These are phyloP conservation scores for Colletotrichum ledebouriae DNA, from an alignment of 2,329 filamentous ascomycete species.

Conservation along the genomic window DNA sequence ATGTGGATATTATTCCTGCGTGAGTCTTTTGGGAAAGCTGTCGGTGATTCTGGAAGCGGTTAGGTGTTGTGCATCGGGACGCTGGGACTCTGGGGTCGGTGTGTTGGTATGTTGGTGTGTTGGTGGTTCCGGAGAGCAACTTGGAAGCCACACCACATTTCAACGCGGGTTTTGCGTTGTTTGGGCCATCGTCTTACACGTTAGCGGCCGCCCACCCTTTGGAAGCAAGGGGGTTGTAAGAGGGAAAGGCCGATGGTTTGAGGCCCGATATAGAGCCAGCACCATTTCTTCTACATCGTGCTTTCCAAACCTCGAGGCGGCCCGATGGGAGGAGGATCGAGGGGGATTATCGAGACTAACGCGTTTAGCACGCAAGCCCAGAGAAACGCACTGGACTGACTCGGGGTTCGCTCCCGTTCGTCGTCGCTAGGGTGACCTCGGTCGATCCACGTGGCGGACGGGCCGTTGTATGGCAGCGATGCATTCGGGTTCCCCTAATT, in stretches of 20 bases:
- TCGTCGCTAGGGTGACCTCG: neutral
- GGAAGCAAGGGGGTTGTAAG: too few relatives aligned
- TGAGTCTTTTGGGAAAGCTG: neutral
- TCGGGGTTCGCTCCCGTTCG: conserved; percentile 7
- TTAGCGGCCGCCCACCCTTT: too few relatives aligned
- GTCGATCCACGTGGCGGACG: conserved; percentile 15
- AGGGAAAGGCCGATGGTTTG: neutral
- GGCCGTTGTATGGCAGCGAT: conserved; percentile 18
- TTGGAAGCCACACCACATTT: too few relatives aligned
- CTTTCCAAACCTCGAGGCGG: neutral
- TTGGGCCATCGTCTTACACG: too few relatives aligned
- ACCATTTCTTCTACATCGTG: neutral
- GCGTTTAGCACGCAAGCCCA: neutral
- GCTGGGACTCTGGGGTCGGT: too few relatives aligned
- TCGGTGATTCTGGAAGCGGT: neutral
- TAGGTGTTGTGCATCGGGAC: too few relatives aligned
- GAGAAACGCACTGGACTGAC: conserved; percentile 13
- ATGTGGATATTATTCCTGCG: neutral
- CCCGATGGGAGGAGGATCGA: too few relatives aligned
- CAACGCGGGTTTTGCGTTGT: too few relatives aligned
- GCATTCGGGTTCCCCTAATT: neutral
- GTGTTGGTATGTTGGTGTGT: too few relatives aligned
- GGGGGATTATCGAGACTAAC: neutral
- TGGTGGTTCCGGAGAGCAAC: too few relatives aligned
- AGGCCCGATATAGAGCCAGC: conserved; percentile 10